A percentile compares a stretch with the other conserved stretches of the same genome.
Conservation (phyloP, 768 basidiomycete genomes). For the Trametopsis cervina region DNA sequence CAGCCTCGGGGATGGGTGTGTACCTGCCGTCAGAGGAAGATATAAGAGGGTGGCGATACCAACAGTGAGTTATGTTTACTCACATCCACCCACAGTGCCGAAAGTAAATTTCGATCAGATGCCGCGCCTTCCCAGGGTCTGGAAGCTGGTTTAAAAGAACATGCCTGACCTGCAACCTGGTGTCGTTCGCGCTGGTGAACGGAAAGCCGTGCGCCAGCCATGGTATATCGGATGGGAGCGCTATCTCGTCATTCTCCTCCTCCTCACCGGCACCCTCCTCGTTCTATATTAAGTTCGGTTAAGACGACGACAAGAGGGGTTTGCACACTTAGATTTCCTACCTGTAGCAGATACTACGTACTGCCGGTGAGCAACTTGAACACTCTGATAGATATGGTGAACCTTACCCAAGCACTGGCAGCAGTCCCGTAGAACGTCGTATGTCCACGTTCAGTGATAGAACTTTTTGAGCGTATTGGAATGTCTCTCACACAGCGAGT, state of each 20-base stretch:
- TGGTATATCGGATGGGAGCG: constrained; percentile 45
- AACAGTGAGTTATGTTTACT: constrained; percentile 17
- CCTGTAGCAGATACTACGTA: constrained; percentile 58
- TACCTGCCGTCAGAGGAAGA: constrained; percentile 37
- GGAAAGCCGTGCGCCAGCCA: constrained; percentile 60
- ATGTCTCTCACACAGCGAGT: no score
- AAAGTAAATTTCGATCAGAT: constrained; percentile 48
- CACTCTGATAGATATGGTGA: constrained; percentile 5
- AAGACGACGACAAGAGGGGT: not conserved
- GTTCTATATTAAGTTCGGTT: constrained; percentile 32
- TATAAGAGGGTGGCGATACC: not conserved
- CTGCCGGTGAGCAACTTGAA: not conserved
- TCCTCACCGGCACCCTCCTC: constrained; percentile 54
- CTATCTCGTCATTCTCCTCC: constrained; percentile 29
- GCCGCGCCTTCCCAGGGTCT: constrained; percentile 23
- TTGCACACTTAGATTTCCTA: no score
- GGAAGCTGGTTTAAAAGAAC: constrained; percentile 44
- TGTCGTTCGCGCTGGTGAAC: constrained; percentile 38
- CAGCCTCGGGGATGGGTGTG: constrained; percentile 52
- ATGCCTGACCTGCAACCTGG: constrained; percentile 35
- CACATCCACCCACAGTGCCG: constrained; percentile 70
- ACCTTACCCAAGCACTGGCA: constrained; percentile 62
- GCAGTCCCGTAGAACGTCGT: constrained; percentile 60
- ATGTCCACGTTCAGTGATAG: constrained; percentile 54
- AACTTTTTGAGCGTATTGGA: constrained; percentile 29